Evolutionary conservation across 345 rosid species (phyloP).

Genomic region (Clarkia xantiana): DNA sequence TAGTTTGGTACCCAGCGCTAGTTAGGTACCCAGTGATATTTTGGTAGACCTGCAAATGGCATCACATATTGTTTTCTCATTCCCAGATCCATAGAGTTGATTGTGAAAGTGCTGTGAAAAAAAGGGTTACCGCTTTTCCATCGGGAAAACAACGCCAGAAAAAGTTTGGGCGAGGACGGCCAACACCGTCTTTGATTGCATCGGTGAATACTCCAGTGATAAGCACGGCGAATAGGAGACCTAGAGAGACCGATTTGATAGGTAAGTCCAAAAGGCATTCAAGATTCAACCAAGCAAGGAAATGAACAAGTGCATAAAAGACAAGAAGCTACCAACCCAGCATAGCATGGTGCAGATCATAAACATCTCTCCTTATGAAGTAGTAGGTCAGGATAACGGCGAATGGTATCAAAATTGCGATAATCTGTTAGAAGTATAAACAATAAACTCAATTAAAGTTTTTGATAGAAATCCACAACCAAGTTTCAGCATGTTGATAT

Average conservation of each 20-base stretch:
- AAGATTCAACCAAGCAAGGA: neutral
- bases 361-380: constrained; percentile 60
- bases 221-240: constrained; percentile 66
- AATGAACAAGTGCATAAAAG: neutral
- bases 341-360: constrained; percentile 79
- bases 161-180: constrained; percentile 93
- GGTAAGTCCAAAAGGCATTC: constrained; percentile 1
- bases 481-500: neutral
- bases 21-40: constrained; percentile 1
- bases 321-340: constrained; percentile 55
- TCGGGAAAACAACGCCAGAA: constrained; percentile 97
- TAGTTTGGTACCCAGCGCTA: constrained; percentile 37
- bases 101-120: neutral
- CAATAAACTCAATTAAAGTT: neutral
- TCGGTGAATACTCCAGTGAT: constrained; percentile 79
- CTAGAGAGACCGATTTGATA: constrained; percentile 21
- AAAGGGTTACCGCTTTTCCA: constrained; percentile 54
- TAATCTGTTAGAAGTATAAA: constrained; percentile 30
- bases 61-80: neutral
- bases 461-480: neutral
- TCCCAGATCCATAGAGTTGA: no score
- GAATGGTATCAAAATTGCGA: constrained; percentile 58
- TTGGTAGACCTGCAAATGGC: constrained; percentile 1
- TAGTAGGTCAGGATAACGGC: constrained; percentile 43
- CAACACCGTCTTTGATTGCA: constrained; percentile 84